phyloP scores from a whole-genome alignment of 2,329 filamentous ascomycete species.

The Lachnellula arida region DNA sequence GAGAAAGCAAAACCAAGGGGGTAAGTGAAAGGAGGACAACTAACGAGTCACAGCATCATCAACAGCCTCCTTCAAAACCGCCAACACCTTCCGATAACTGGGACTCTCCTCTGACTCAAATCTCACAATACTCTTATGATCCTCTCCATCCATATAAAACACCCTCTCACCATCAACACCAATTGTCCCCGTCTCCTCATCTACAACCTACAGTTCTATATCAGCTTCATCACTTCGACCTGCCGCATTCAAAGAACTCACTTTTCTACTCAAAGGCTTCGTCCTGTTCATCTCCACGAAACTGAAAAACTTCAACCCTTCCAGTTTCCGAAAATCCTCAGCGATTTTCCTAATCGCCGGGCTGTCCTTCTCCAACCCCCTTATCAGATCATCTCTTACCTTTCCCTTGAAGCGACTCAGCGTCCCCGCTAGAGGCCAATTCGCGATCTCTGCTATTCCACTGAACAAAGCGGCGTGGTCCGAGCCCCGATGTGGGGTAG shows the following conservation, averaged over 20 bases:
- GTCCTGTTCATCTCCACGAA: constrained; percentile 8
- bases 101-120: neutral
- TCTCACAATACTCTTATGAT: constrained; percentile 8
- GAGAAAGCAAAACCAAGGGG: neutral
- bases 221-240: neutral
- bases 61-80: constrained; percentile 4
- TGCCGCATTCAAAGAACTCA: neutral
- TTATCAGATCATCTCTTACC: constrained; percentile 7
- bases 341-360: constrained; percentile 6
- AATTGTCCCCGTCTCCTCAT: constrained; percentile 1
- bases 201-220: constrained; percentile 2
- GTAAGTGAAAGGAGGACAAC: neutral
- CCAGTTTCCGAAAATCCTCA: constrained; percentile 8
- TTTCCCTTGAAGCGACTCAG: constrained; percentile 2
- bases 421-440: neutral
- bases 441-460: neutral
- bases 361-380: constrained; percentile 4
- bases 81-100: constrained; percentile 5
- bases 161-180: neutral
- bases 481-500: constrained; percentile 35
- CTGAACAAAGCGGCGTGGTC: constrained; percentile 11
- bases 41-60: constrained; percentile 1
- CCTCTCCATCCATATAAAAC: constrained; percentile 6
- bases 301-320: constrained; percentile 11
- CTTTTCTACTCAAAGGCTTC: neutral